phyloP scores from a whole-genome alignment of 2,329 filamentous ascomycete genomes.

The Diplodia mutila region DNA sequence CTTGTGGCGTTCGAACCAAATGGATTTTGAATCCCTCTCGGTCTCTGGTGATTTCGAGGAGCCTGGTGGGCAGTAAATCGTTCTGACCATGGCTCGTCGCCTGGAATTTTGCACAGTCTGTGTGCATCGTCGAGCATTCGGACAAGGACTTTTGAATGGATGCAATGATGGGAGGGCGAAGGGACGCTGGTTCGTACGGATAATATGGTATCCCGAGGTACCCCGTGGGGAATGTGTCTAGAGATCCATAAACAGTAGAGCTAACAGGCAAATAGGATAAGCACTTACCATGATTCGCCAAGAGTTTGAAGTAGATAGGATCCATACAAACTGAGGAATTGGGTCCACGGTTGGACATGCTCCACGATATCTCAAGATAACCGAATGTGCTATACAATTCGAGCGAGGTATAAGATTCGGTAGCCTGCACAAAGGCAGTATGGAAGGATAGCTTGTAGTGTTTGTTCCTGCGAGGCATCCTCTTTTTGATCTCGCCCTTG shows the following conservation, averaged over 20 bases:
- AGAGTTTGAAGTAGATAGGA: background rate
- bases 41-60: background rate
- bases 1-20: background rate
- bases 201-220: background rate
- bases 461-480: too few relatives aligned
- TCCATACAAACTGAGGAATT: fast-evolving
- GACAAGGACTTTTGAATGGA: background rate
- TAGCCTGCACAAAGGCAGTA: too few relatives aligned
- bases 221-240: background rate
- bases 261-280: background rate
- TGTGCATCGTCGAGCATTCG: background rate
- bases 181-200: background rate
- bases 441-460: too few relatives aligned
- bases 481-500: too few relatives aligned
- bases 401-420: too few relatives aligned
- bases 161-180: background rate
- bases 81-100: background rate
- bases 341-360: too few relatives aligned
- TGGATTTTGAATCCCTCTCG: background rate
- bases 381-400: too few relatives aligned
- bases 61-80: background rate
- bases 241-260: background rate
- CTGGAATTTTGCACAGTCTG: background rate
- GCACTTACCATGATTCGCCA: background rate
- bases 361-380: too few relatives aligned